Percentiles rank a stretch among this genome's conserved stretches.
phyloP scores from a whole-genome alignment of 2,329 filamentous ascomycete genomes.

The Alternaria sp. region DNA sequence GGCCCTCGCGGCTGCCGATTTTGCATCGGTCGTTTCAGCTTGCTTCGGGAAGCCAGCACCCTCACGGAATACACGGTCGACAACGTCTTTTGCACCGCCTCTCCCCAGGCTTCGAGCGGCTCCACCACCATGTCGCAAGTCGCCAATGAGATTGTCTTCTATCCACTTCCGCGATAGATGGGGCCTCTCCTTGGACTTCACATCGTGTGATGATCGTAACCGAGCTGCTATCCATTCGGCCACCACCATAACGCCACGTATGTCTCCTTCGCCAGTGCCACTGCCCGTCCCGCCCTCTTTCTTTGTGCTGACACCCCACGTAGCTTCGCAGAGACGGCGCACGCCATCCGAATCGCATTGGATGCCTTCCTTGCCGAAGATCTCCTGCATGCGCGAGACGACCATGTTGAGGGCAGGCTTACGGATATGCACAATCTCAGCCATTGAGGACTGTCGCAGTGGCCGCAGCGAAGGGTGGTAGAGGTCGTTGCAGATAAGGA shows the following conservation, averaged over 20 bases:
- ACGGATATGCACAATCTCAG: conserved; percentile 90
- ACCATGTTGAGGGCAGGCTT: conserved; percentile 89
- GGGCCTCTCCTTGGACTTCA: conserved; percentile 46
- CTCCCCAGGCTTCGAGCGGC: conserved; percentile 74
- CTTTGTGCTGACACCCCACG: conserved; percentile 79
- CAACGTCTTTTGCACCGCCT: conserved; percentile 75
- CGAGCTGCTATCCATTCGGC: conserved; percentile 84
- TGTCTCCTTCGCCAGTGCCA: conserved; percentile 73
- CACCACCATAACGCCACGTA: conserved; percentile 84
- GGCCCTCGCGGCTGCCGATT: conserved; percentile 61
- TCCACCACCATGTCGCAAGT: conserved; percentile 73
- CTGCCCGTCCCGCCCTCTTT: conserved; percentile 66
- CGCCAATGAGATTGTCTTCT: conserved; percentile 71
- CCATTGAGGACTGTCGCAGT: conserved; percentile 80
- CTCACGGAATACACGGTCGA: conserved; percentile 78
- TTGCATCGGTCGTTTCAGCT: conserved; percentile 55
- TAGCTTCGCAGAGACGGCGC: conserved; percentile 79
- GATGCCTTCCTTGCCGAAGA: conserved; percentile 90
- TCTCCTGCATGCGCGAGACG: conserved; percentile 76
- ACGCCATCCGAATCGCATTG: conserved; percentile 88
- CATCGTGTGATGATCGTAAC: conserved; percentile 57
- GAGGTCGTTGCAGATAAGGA: conserved; percentile 96
- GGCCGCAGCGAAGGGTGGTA: conserved; percentile 90
- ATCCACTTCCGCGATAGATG: conserved; percentile 77
- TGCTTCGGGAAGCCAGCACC: conserved; percentile 77